These are phyloP conservation scores for Collybia nuda DNA, from an alignment of 768 basidiomycete species.

Conservation along the genomic window DNA sequence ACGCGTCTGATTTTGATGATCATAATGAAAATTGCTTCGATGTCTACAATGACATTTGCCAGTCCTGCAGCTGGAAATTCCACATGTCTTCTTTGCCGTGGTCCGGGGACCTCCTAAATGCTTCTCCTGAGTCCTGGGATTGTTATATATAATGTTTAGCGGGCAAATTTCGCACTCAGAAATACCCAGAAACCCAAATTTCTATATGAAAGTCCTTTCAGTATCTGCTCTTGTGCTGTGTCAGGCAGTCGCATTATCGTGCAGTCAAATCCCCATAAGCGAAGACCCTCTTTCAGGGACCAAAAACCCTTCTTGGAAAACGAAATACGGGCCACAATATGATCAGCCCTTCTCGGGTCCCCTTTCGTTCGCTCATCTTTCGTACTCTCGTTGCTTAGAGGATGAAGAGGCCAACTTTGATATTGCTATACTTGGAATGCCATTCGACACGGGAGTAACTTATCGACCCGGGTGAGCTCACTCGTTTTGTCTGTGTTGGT, in stretches of 20 bases:
- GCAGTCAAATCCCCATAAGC: too few species aligned
- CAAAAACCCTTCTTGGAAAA: conserved; percentile 47
- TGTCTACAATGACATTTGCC: too few species aligned
- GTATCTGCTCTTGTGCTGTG: neutral
- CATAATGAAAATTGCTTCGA: too few species aligned
- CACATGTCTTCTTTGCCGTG: neutral
- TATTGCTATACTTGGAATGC: conserved; percentile 79
- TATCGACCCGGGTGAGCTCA: conserved; percentile 51
- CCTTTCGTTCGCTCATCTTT: conserved; percentile 79
- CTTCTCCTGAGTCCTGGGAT: too few species aligned
- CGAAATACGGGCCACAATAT: conserved; percentile 73
- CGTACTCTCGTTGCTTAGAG: conserved; percentile 72
- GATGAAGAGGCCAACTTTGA: conserved; percentile 56
- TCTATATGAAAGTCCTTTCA: conserved; percentile 1
- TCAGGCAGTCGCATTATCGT: neutral
- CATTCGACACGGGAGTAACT: conserved; percentile 72
- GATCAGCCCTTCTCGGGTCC: conserved; percentile 82
- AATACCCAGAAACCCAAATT: neutral
- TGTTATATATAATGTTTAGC: too few species aligned
- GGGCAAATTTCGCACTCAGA: too few species aligned
- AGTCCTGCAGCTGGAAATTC: neutral
- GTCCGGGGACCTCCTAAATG: too few species aligned
- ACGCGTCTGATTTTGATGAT: too few species aligned
- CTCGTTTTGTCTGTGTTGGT: neutral
- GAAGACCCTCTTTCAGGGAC: conserved; percentile 2